A percentile compares a stretch with the other conserved stretches of the same genome.
Conservation (phyloP, 345 rosid genomes). For the Rhodamnia rubescens region DNA sequence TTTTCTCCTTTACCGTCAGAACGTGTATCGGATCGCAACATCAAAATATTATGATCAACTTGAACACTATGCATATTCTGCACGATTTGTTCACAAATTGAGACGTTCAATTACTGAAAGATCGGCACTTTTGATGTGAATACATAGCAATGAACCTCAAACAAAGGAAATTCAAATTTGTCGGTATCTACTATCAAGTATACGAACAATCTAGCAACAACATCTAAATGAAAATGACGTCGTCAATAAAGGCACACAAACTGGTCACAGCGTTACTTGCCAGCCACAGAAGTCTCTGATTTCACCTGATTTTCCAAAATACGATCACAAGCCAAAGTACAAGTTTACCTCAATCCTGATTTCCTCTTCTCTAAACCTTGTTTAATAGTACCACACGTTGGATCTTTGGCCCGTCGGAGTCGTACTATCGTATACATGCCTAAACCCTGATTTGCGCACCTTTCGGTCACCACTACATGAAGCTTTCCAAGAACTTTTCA, state of each 20-base stretch:
- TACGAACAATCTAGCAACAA: not conserved
- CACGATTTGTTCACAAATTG: too few relatives aligned
- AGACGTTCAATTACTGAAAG: too few relatives aligned
- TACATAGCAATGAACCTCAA: not conserved
- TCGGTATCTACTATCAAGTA: not conserved
- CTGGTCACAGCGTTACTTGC: not conserved
- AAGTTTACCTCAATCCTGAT: not conserved
- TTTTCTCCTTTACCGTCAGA: too few relatives aligned
- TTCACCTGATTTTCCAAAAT: not conserved
- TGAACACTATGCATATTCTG: too few relatives aligned
- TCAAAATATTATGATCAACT: too few relatives aligned
- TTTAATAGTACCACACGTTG: too few relatives aligned
- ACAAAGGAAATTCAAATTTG: not conserved
- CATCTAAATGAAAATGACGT: not conserved
- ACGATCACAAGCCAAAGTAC: not conserved
- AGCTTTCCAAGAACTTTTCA: not conserved
- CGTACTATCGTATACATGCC: not conserved
- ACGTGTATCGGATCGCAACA: too few relatives aligned
- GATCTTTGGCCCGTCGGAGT: too few relatives aligned
- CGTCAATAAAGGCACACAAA: not conserved
- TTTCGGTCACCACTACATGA: not conserved
- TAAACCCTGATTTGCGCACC: not conserved
- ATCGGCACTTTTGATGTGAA: not conserved
- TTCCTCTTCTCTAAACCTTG: too few relatives aligned
- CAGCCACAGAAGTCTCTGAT: not conserved